These are phyloP conservation scores for Aspergillus quadrilineatus DNA, from an alignment of 2,329 filamentous ascomycete genomes.

Conservation along the genomic window DNA sequence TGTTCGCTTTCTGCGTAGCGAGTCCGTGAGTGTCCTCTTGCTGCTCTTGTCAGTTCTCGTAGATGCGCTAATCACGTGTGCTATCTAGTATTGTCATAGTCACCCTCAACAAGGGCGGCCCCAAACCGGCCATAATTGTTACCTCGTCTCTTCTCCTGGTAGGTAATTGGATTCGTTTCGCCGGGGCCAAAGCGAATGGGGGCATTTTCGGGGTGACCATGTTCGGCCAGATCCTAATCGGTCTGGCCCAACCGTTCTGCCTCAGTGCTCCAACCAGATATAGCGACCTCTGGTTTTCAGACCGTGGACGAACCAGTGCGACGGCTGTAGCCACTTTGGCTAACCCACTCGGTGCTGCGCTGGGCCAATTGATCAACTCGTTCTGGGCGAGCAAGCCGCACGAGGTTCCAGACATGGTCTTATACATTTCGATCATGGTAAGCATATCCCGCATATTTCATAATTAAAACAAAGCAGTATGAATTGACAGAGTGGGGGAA, in stretches of 20 bases:
- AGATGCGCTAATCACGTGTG: neutral
- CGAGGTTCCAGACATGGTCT: constrained; percentile 76
- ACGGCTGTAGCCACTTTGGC: constrained; percentile 82
- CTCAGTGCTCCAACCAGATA: constrained; percentile 86
- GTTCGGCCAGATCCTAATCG: constrained; percentile 88
- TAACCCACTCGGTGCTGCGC: constrained; percentile 84
- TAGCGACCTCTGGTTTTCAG: constrained; percentile 92
- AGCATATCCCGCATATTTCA: constrained; percentile 31
- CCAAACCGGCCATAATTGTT: constrained; percentile 72
- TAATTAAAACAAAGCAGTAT: neutral
- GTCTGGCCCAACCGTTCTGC: constrained; percentile 88
- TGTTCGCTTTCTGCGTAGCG: constrained; percentile 76
- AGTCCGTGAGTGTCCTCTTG: constrained; percentile 56
- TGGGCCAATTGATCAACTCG: constrained; percentile 84
- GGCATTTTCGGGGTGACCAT: constrained; percentile 75
- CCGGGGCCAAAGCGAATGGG: constrained; percentile 58
- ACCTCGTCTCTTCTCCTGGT: constrained; percentile 71
- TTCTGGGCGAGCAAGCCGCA: constrained; percentile 64
- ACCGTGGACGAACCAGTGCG: constrained; percentile 76
- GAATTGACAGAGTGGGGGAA: neutral
- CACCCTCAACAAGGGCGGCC: constrained; percentile 72
- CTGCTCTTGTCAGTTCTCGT: neutral
- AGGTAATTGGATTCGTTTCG: constrained; percentile 92
- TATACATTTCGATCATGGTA: constrained; percentile 82
- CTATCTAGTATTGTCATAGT: constrained; percentile 61